Evolutionary conservation across 805 yeast genomes (phyloP), one percentile per base, ranked within the genome.

Genomic region (Starmerella asiatica): DNA sequence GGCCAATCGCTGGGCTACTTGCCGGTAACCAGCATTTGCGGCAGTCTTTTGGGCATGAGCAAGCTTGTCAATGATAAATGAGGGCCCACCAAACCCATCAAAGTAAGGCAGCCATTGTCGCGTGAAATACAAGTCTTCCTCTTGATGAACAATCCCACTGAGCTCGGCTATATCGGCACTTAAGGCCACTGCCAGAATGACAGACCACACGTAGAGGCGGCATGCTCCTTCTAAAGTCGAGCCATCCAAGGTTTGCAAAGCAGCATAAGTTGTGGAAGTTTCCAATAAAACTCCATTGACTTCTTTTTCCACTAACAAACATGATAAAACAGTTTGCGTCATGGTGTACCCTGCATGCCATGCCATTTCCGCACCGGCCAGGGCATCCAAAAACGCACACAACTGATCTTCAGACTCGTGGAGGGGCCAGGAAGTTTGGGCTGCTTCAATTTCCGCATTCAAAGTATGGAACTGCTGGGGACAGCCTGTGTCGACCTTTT

Each of bases 311-410:
- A 84, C 76, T 51, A 76, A 78, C 17, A 81, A 62, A 52, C 86
- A 79, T 46, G 93, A 74, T 33, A 84, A 61, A 1, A 88, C 70
- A 0, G 88, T 81, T 18, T 77, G 80, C n/a, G 84, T 71, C 33
- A 84, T 61, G 6, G 86, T 71, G 43, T 78, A 70, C 42, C 83
- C 83, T 40, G 72, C 67, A 30, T 83, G 63, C 97, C 97, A 88
- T 7, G 75, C 64, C 57, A 76, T 68, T 28, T 76, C 63, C 26
- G 71, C 59, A 31, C 71, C 62, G 7, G 76, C 53, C 14, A 84
- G 56, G 29, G 68, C 62, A 50, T 73, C 76, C 46, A 73, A 62
- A 5, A 79, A 59, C 33, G 71, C 68, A 3, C 69, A 59, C 0
- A 74, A 70, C 29, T 65, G 63, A 23, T 57, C 61, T 11, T 63